A percentile compares a stretch with the other conserved stretches of the same genome.
Evolutionary conservation across 805 yeast genomes (phyloP).

Genomic region (Blastobotrys muscicola): DNA sequence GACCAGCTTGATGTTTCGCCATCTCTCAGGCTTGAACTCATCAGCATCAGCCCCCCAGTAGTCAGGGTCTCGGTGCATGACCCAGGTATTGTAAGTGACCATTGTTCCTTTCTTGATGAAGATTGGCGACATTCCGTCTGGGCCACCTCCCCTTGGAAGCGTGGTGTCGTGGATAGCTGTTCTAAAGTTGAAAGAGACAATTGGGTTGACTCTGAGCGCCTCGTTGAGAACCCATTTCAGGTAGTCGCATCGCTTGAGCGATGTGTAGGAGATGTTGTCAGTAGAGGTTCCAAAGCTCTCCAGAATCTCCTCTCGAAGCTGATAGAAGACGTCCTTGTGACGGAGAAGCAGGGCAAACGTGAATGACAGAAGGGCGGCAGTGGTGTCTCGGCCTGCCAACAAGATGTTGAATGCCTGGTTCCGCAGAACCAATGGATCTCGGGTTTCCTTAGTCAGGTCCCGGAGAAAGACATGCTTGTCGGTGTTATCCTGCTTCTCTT

Average conservation of each 20-base stretch:
- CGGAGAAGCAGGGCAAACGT: conserved; percentile 36
- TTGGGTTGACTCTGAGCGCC: conserved; percentile 37
- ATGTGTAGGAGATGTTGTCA: conserved; percentile 30
- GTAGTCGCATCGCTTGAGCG: conserved; percentile 35
- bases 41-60: conserved; percentile 37
- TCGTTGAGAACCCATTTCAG: conserved; percentile 37
- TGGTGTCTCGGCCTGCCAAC: conserved; percentile 45
- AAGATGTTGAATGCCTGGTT: conserved; percentile 42
- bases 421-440: conserved; percentile 37
- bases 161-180: conserved; percentile 34
- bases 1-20: conserved; percentile 29
- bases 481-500: conserved; percentile 18
- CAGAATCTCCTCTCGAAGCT: conserved; percentile 31
- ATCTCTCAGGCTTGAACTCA: conserved; percentile 38
- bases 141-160: conserved; percentile 44
- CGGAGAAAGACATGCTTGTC: conserved; percentile 37
- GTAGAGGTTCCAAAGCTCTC: conserved; percentile 24
- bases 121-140: conserved; percentile 28
- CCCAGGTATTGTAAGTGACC: conserved; percentile 29
- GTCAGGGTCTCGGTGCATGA: conserved; percentile 33
- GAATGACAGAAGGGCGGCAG: conserved; percentile 41
- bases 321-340: conserved; percentile 21
- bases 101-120: conserved; percentile 33
- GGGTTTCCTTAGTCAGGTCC: conserved; percentile 39
- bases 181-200: conserved; percentile 39